These are phyloP conservation scores for Komagataella ulmi DNA, from an alignment of 805 yeast genomes.

Conservation along the genomic window DNA sequence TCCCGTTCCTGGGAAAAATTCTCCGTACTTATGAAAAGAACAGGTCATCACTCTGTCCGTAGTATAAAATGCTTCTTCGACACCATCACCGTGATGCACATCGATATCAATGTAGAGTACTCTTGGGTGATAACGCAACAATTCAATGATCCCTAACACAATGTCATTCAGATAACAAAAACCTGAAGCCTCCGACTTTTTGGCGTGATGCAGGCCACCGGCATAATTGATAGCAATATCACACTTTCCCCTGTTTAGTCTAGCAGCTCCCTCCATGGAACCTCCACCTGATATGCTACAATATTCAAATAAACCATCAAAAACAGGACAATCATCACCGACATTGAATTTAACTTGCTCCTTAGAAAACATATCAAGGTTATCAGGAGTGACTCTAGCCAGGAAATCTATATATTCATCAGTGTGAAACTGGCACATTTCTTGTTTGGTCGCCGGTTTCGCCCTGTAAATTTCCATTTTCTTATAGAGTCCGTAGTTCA, in stretches of 20 bases:
- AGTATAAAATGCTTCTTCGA: constrained; percentile 85
- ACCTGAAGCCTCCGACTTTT: constrained; percentile 81
- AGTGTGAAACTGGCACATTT: constrained; percentile 96
- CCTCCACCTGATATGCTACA: constrained; percentile 81
- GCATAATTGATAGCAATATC: constrained; percentile 91
- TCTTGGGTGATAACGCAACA: constrained; percentile 72
- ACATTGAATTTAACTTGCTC: constrained; percentile 90
- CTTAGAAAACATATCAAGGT: constrained; percentile 71
- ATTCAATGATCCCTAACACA: constrained; percentile 69
- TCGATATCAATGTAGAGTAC: constrained; percentile 84
- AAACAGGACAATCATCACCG: constrained; percentile 88
- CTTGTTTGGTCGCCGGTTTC: constrained; percentile 95
- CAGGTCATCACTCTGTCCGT: constrained; percentile 87
- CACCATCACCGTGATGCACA: constrained; percentile 93
- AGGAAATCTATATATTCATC: constrained; percentile 94
- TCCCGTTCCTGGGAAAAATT: constrained; percentile 91
- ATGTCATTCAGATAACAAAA: constrained; percentile 88
- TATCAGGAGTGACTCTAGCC: constrained; percentile 85
- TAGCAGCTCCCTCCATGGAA: constrained; percentile 80
- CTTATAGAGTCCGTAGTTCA: constrained; percentile 93
- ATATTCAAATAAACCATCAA: constrained; percentile 66
- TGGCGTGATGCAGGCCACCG: constrained; percentile 91
- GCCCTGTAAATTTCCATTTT: constrained; percentile 97
- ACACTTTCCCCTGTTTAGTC: constrained; percentile 68
- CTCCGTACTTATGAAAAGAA: constrained; percentile 87